These are phyloP conservation scores for Croton setiger DNA, from an alignment of 441 rosid species.

Conservation along the genomic window DNA sequence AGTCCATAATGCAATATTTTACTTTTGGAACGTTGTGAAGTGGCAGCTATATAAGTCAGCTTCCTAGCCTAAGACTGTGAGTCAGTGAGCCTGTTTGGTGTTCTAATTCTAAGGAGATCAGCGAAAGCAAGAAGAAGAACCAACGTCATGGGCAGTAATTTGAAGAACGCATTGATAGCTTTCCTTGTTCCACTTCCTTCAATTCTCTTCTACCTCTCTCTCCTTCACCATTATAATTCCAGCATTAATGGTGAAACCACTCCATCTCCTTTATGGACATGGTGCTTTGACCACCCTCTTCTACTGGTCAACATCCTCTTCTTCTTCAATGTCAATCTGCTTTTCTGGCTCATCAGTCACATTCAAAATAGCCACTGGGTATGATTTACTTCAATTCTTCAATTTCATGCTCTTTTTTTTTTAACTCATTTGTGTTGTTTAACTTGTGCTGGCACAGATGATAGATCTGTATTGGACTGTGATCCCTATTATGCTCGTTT, in stretches of 20 bases:
- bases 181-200: slow-evolving; percentile 78
- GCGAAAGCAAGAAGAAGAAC: not conserved
- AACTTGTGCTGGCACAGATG: slow-evolving; percentile 45
- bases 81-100: not conserved
- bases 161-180: slow-evolving; percentile 59
- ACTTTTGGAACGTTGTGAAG: not conserved
- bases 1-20: not conserved
- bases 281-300: slow-evolving; percentile 79
- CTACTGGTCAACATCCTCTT: slow-evolving; percentile 71
- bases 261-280: slow-evolving; percentile 44
- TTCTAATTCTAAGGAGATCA: not conserved
- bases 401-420: not conserved
- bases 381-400: slow-evolving; percentile 3
- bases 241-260: slow-evolving; percentile 5
- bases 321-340: slow-evolving; percentile 85
- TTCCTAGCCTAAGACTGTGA: not conserved
- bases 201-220: slow-evolving; percentile 53
- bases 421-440: not conserved
- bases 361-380: slow-evolving; percentile 91
- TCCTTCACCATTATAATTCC: slow-evolving; percentile 36
- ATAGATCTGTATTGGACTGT: slow-evolving; percentile 95
- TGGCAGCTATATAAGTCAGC: slow-evolving; percentile 8
- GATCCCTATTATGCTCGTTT: slow-evolving; percentile 75
- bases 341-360: slow-evolving; percentile 84
- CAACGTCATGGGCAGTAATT: slow-evolving; percentile 41